phyloP scores from a whole-genome alignment of 495 filamentous ascomycete genomes.

The Entonaema liquescens region DNA sequence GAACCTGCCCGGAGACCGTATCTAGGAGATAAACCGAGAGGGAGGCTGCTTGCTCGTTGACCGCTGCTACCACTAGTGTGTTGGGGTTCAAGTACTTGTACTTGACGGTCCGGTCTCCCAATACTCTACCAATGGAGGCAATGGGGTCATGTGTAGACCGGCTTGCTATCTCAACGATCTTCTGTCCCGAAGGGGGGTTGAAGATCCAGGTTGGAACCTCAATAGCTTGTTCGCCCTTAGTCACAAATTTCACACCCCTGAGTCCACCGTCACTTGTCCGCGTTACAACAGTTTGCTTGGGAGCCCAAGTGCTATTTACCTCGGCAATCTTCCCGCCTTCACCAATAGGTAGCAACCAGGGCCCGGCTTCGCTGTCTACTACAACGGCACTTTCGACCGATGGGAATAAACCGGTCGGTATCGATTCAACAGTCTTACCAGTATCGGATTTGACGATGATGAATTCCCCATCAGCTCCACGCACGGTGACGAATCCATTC shows the following conservation, averaged over 20 bases:
- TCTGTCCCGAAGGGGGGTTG: slow-evolving; percentile 69
- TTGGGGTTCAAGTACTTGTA: slow-evolving; percentile 98
- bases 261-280: slow-evolving; percentile 66
- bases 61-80: slow-evolving; percentile 77
- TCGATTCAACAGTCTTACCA: slow-evolving; percentile 61
- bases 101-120: slow-evolving; percentile 88
- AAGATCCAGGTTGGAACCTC: slow-evolving; percentile 77
- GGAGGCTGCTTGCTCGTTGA: slow-evolving; percentile 61
- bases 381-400: slow-evolving; percentile 56
- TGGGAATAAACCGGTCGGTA: slow-evolving; percentile 47
- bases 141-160: slow-evolving; percentile 83
- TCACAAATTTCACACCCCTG: slow-evolving; percentile 65
- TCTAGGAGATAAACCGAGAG: slow-evolving; percentile 85
- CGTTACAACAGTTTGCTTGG: slow-evolving; percentile 67
- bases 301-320: slow-evolving; percentile 49
- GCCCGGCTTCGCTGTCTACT: slow-evolving; percentile 61
- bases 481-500: slow-evolving; percentile 66
- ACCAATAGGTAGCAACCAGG: slow-evolving; percentile 59
- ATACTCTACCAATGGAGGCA: slow-evolving; percentile 92
- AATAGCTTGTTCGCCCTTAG: slow-evolving; percentile 54
- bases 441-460: slow-evolving; percentile 65
- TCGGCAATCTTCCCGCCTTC: slow-evolving; percentile 54
- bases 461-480: slow-evolving; percentile 64
- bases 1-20: slow-evolving; percentile 80
- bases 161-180: slow-evolving; percentile 69